Percentiles rank a stretch among this genome's conserved stretches.
These are phyloP conservation scores for Leccinum disarticulatum DNA, from an alignment of 768 basidiomycete species.

Conservation along the genomic window DNA sequence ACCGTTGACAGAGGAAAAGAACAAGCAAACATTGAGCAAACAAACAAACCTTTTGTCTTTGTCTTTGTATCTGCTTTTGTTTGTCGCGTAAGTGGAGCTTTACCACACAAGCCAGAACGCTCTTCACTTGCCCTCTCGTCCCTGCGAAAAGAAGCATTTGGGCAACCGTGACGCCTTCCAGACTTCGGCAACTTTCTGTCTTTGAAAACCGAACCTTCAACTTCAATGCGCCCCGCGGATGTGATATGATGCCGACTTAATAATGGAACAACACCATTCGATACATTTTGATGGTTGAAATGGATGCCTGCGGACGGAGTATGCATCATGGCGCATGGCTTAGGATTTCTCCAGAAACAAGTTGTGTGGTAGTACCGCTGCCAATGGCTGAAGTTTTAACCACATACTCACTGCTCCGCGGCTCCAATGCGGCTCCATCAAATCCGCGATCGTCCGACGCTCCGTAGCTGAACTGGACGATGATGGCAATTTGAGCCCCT, in stretches of 20 bases:
- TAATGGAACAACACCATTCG: background rate
- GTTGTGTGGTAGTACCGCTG: background rate
- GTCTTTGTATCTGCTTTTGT: background rate
- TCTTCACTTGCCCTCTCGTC: background rate
- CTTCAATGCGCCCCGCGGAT: background rate
- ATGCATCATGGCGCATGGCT: background rate
- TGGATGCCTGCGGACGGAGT: background rate
- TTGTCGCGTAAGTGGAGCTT: background rate
- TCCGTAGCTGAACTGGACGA: constrained; percentile 87
- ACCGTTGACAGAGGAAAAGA: background rate
- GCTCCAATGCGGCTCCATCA: constrained; percentile 88
- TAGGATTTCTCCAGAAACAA: background rate
- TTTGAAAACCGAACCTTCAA: background rate
- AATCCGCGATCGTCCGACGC: constrained; percentile 85
- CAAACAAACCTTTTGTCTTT: background rate
- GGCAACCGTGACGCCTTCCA: background rate
- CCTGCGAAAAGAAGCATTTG: constrained; percentile 1
- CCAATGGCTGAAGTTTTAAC: background rate
- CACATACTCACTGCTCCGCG: constrained; percentile 78
- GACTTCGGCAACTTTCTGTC: background rate
- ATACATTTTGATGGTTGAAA: background rate
- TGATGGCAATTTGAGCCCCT: constrained; percentile 55
- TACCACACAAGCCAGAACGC: constrained; percentile 1
- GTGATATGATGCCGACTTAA: background rate
- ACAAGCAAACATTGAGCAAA: background rate